Evolutionary conservation across 148 eudicot species (phyloP), one percentile per base, ranked within the genome.

Genomic region (Chenopodium formosanum): DNA sequence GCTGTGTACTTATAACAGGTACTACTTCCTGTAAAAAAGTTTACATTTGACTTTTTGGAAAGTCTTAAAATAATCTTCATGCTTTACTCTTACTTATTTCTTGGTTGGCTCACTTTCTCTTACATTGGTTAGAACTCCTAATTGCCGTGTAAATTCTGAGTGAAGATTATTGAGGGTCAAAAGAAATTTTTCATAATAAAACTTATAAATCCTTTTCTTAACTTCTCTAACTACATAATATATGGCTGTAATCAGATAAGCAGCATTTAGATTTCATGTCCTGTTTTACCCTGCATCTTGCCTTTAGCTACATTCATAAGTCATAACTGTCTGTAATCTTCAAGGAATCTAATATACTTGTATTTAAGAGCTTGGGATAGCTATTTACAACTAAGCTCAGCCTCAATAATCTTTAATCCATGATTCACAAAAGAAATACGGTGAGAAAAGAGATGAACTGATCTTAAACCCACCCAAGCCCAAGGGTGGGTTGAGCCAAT

Each of bases 1-100:
- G 98, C 1, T 94, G 98, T 88, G 89, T 90, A 75, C 99, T 90
- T 81, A 96, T 96, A 78, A 96, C 99, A 90, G 99, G 99, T 96
- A 89, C 5, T 20, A 37, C 4, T 3, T 22, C 74, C n/a, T 34
- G 70, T 25, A 67, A 25, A 12, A 50, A 50, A 65, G 3, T n/a
- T 64, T 16, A 58, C 6, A 12, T 13, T 58, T 58, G 17, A 16
- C 63, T 12, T 58, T 65, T 8, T 58, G 63, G 63, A 29, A 7
- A n/a, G 69, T 65, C 69, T 29, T 14, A 23, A 65, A n/a, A n/a
- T 67, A 29, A 25, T 4, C 70, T 67, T 29, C 4, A 2, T 5
- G 40, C 16, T 67, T 12, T 25, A 25, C 25, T 25, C 25, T 1
- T 12, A 2, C 32, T 67, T 67, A 12, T 25, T 66, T 66, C 70